Evolutionary conservation across 2,329 filamentous ascomycete species (phyloP), one percentile per base, ranked within the genome.

Genomic region (Beauveria asiatica): DNA sequence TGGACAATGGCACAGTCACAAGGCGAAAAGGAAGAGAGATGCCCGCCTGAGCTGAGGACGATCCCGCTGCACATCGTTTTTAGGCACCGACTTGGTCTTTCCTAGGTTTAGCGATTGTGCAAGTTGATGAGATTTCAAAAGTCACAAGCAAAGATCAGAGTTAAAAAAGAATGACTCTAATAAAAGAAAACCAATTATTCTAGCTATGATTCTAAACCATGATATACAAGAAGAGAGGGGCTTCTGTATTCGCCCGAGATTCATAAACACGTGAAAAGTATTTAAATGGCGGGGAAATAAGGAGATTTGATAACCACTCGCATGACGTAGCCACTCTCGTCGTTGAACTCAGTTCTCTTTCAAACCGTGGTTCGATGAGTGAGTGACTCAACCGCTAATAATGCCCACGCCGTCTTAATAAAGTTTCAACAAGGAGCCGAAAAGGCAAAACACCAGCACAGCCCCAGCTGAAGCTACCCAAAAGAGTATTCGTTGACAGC

Each of bases 171-270:
- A 4, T n/a, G 16, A 33, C 16, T 37, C 33, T 37, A 16, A 5
- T 37, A 16, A 16, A 37, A 30, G 3, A 16, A 16, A 37, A 37
- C 13, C 11, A 6, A 37, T 37, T 37, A 13, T 37, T 10, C 13
- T 5, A 16, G 33, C 33, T 16, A 13, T 37, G 33, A 37, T 16
- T 37, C 33, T 37, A 25, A 11, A 23, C 10, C 5, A 23, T 45
- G 44, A 16, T 49, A 49, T 23, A 49, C 9, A 45, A 45, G 44
- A 16, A 16, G 33, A 16, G 11, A 10, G 5, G 39, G 51, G 52
- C 52, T 55, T 55, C 52, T 55, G 52, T 55, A 44, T 55, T 44
- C 52, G 52, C 52, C 52, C 16, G 21, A 30, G 37, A 25, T 19
- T 55, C 52, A 44, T 55, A 55, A 45, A 23, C 25, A 39, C 52